phyloP scores from a whole-genome alignment of 768 basidiomycete species.

The Trametes sanguinea region DNA sequence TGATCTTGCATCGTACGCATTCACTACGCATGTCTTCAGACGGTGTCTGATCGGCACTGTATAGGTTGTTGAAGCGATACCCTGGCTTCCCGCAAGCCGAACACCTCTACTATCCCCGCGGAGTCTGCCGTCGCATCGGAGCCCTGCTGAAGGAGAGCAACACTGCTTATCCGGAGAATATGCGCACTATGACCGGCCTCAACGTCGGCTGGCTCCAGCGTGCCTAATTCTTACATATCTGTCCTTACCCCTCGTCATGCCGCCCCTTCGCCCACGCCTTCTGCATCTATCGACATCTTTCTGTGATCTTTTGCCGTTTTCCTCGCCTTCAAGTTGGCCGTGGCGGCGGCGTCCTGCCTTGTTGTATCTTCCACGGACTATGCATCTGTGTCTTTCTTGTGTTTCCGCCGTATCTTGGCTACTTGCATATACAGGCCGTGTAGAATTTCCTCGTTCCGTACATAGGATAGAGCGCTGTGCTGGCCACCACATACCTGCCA shows the following conservation, averaged over 20 bases:
- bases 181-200: slow-evolving; percentile 79
- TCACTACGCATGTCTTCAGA: background rate
- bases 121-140: slow-evolving; percentile 72
- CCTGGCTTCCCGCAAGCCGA: slow-evolving; percentile 90
- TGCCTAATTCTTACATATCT: slow-evolving; percentile 20
- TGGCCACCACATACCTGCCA: slow-evolving; percentile 12
- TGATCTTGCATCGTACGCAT: slow-evolving; percentile 56
- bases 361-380: slow-evolving; percentile 1
- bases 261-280: background rate
- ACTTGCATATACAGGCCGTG: background rate
- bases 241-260: background rate
- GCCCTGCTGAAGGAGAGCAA: slow-evolving; percentile 77
- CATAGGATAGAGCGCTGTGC: slow-evolving; percentile 18
- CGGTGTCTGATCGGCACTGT: slow-evolving; percentile 2
- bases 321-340: background rate
- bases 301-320: background rate
- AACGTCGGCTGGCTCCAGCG: slow-evolving; percentile 78
- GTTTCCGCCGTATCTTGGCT: background rate
- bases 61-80: slow-evolving; percentile 64
- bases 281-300: slow-evolving; percentile 11
- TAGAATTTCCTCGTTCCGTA: slow-evolving; percentile 1
- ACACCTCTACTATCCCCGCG: slow-evolving; percentile 78
- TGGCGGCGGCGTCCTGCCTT: background rate
- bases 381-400: background rate
- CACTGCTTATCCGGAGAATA: slow-evolving; percentile 67